phyloP scores from a whole-genome alignment of 768 basidiomycete genomes.

The Boletus reticuloceps region DNA sequence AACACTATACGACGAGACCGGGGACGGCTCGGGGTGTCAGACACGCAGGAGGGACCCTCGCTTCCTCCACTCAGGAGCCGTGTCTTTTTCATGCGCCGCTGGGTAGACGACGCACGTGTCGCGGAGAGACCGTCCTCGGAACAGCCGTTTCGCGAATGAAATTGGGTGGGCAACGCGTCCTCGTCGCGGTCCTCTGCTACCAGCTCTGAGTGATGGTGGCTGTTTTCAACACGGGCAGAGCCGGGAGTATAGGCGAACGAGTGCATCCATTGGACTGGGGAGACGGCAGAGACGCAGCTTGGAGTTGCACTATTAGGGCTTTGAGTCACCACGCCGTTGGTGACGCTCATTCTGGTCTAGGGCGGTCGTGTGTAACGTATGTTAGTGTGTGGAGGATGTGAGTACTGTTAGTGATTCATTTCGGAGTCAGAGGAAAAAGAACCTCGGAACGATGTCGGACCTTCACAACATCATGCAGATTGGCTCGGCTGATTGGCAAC shows the following conservation, averaged over 20 bases:
- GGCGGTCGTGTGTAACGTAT: too few species aligned
- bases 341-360: background rate
- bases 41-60: too few species aligned
- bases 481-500: too few species aligned
- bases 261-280: conserved; percentile 5
- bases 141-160: background rate
- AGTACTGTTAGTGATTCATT: too few species aligned
- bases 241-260: conserved; percentile 19
- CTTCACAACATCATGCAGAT: too few species aligned
- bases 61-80: background rate
- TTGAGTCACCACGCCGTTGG: background rate
- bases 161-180: conserved; percentile 12
- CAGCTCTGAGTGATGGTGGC: background rate
- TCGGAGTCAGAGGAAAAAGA: too few species aligned
- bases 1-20: conserved; percentile 6
- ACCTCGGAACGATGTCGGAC: too few species aligned
- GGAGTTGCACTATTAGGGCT: background rate
- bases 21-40: background rate
- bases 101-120: background rate
- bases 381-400: too few species aligned
- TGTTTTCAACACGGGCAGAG: background rate
- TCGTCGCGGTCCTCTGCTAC: background rate
- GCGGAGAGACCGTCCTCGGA: too few species aligned
- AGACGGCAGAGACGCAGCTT: background rate
- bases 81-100: background rate